A percentile compares a stretch with the other conserved stretches of the same genome.
Conservation (phyloP, 768 basidiomycete genomes). For the Guyanaporus albipodus region DNA sequence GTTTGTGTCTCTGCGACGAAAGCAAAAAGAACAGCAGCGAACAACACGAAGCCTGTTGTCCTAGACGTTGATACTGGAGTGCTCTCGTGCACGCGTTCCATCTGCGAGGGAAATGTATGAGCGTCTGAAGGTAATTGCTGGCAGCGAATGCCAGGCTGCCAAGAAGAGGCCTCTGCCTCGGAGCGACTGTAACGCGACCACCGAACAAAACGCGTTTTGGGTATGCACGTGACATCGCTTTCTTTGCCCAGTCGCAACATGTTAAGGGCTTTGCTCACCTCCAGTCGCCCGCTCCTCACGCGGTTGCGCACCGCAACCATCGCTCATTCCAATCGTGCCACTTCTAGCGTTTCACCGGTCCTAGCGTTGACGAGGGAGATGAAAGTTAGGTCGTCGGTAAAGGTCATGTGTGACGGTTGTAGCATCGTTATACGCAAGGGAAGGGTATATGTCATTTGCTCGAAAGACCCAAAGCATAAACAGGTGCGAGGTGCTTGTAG, state of each 20-base stretch:
- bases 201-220: too few relatives aligned
- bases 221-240: conserved; percentile 9
- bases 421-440: conserved; percentile 85
- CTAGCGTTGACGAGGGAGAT: conserved; percentile 65
- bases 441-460: conserved; percentile 87
- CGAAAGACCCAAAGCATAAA: conserved; percentile 95
- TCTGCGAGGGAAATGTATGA: too few relatives aligned
- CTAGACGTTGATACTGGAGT: conserved; percentile 24
- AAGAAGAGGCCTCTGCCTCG: too few relatives aligned
- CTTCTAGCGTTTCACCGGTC: conserved; percentile 10
- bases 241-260: background rate
- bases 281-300: conserved; percentile 57
- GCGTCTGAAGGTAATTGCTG: too few relatives aligned
- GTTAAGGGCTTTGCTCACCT: conserved; percentile 62
- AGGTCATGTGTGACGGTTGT: conserved; percentile 93
- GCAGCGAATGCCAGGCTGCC: too few relatives aligned
- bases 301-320: conserved; percentile 44
- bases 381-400: conserved; percentile 96
- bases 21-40: conserved; percentile 56
- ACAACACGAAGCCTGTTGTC: conserved; percentile 48
- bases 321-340: conserved; percentile 26
- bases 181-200: too few relatives aligned
- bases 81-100: conserved; percentile 5
- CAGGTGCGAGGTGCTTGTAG: conserved; percentile 54
- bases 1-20: conserved; percentile 78